Evolutionary conservation across 352 stramenopile genomes (phyloP).

Genomic region (Halophytophthora polymorphica): DNA sequence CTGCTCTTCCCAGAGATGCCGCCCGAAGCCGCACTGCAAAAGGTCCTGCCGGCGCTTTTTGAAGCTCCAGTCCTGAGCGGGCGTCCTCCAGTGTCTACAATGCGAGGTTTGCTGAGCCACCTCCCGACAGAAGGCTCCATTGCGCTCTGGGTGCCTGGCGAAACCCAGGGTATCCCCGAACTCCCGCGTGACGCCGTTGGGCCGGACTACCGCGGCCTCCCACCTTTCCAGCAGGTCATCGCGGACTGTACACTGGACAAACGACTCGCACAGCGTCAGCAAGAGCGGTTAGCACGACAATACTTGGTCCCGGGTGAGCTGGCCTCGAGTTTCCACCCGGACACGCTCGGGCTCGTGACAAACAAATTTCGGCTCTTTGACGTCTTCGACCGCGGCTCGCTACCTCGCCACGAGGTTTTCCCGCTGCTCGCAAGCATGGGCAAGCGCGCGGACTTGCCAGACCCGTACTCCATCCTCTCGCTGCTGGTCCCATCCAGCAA

Average conservation of each 20-base stretch:
- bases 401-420: slow-evolving; percentile 40
- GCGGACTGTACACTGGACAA: slow-evolving; percentile 29
- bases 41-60: slow-evolving; percentile 13
- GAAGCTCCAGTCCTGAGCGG: slow-evolving; percentile 4
- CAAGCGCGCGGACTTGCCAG: slow-evolving; percentile 32
- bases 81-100: slow-evolving; percentile 1
- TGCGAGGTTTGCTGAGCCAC: slow-evolving; percentile 12
- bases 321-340: slow-evolving; percentile 22
- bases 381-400: slow-evolving; percentile 31
- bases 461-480: slow-evolving; percentile 38
- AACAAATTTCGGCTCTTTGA: slow-evolving; percentile 45
- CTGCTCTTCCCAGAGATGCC: slow-evolving; percentile 19
- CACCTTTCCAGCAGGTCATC: slow-evolving; percentile 37
- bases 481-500: slow-evolving; percentile 12
- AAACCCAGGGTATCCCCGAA: slow-evolving; percentile 3
- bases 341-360: slow-evolving; percentile 26
- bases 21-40: slow-evolving; percentile 12
- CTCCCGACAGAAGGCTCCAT: slow-evolving; percentile 5
- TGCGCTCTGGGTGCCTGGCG: slow-evolving; percentile 10
- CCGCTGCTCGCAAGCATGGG: slow-evolving; percentile 34
- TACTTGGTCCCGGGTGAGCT: slow-evolving; percentile 33
- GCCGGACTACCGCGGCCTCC: slow-evolving; percentile 22
- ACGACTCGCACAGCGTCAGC: slow-evolving; percentile 13
- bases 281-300: slow-evolving; percentile 14
- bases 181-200: not conserved